Evolutionary conservation across 345 rosid species (phyloP).

Genomic region (Hibiscus tridactylites): DNA sequence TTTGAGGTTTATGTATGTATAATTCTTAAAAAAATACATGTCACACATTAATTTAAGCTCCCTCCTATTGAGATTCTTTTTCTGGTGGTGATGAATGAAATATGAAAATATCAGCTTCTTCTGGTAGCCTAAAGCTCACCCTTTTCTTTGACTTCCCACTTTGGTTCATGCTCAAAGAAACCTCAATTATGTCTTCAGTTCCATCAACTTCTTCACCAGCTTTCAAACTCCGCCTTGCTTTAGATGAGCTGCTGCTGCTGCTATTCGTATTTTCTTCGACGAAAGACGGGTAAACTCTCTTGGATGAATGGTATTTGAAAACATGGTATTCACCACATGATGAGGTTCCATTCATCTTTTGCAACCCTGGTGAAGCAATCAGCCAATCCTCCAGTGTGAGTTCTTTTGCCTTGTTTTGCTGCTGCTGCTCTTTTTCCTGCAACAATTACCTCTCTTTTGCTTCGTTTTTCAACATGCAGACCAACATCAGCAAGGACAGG

Average conservation of each 20-base stretch:
- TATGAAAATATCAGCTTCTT: slow-evolving; percentile 29
- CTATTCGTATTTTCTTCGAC: background rate
- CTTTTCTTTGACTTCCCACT: slow-evolving; percentile 27
- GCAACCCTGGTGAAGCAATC: slow-evolving; percentile 16
- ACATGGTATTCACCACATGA: slow-evolving; percentile 18
- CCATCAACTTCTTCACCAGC: background rate
- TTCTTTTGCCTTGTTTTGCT: background rate
- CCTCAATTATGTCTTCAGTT: background rate
- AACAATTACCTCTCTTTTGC: slow-evolving; percentile 1
- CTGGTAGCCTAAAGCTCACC: slow-evolving; percentile 39
- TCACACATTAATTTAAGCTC: background rate
- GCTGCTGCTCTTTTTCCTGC: background rate
- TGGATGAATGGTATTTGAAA: slow-evolving; percentile 12
- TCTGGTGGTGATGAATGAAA: slow-evolving; percentile 7
- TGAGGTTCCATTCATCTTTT: slow-evolving; percentile 2
- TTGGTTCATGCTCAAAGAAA: slow-evolving; percentile 4
- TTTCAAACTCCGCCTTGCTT: slow-evolving; percentile 16
- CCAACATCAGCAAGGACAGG: background rate
- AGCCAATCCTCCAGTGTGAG: slow-evolving; percentile 27
- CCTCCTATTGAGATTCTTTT: background rate
- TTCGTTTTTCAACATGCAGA: slow-evolving; percentile 9
- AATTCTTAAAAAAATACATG: background rate
- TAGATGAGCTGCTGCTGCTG: background rate
- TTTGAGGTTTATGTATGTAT: background rate
- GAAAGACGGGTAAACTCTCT: slow-evolving; percentile 23